phyloP scores from a whole-genome alignment of 257 asterid species.

The Solanum infundibuliforme region DNA sequence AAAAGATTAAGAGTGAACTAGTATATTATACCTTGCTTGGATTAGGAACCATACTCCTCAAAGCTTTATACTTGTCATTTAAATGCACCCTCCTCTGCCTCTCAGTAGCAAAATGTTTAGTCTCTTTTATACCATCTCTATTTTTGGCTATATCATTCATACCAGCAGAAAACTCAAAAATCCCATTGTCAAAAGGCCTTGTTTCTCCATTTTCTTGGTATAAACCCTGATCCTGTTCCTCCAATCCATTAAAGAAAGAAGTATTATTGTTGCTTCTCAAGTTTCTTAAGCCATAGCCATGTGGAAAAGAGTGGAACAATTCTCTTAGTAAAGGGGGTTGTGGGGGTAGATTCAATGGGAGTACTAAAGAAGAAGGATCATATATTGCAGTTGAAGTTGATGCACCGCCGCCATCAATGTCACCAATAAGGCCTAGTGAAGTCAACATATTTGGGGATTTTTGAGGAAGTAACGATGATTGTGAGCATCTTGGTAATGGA shows the following conservation, averaged over 20 bases:
- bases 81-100: constrained; percentile 64
- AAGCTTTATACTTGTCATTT: constrained; percentile 48
- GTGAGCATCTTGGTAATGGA: constrained; percentile 47
- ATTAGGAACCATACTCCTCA: constrained; percentile 47
- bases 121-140: constrained; percentile 38
- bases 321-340: constrained; percentile 79
- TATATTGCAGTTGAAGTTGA: constrained; percentile 27
- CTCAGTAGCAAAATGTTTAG: constrained; percentile 68
- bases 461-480: constrained; percentile 36
- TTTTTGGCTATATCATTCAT: constrained; percentile 16
- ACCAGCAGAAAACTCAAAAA: constrained; percentile 47
- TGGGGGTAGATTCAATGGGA: constrained; percentile 65
- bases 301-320: constrained; percentile 57
- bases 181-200: constrained; percentile 37
- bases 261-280: constrained; percentile 11
- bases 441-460: constrained; percentile 38
- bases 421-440: constrained; percentile 66
- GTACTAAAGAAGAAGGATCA: constrained; percentile 52
- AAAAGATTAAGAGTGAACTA: not conserved
- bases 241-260: constrained; percentile 48
- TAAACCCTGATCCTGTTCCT: constrained; percentile 38
- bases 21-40: constrained; percentile 65
- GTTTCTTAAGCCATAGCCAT: constrained; percentile 33
- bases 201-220: constrained; percentile 42
- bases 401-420: constrained; percentile 14